Evolutionary conservation across 1,139 yeast species (phyloP).

Genomic region (Sugiyamaella neomexicana): DNA sequence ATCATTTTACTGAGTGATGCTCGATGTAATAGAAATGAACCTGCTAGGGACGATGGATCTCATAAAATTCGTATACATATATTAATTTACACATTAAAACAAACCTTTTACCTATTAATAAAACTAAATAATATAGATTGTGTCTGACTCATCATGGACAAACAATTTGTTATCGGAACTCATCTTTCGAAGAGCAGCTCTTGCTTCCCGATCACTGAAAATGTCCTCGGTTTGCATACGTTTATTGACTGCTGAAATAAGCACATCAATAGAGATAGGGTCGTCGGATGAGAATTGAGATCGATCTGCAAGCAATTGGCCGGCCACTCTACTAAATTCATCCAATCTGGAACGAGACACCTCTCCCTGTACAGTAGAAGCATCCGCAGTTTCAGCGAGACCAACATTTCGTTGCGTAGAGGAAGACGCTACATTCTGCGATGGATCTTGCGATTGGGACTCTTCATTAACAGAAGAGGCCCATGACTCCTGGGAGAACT

Average conservation of each 20-base stretch:
- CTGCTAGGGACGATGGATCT: neutral
- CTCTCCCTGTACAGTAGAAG: constrained; percentile 28
- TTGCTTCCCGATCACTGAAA: constrained; percentile 40
- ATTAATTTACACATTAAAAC: constrained; percentile 9
- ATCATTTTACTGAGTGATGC: no score
- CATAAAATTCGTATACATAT: neutral
- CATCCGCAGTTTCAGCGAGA: constrained; percentile 24
- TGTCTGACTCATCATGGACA: constrained; percentile 29
- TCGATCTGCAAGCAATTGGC: constrained; percentile 37
- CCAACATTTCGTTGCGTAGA: constrained; percentile 8
- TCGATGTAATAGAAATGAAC: neutral
- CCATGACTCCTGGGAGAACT: constrained; percentile 34
- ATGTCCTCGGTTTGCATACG: constrained; percentile 39
- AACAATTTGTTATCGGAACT: constrained; percentile 42
- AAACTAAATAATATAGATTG: constrained; percentile 29
- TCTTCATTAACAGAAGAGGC: constrained; percentile 24
- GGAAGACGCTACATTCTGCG: constrained; percentile 1
- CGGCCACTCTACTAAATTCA: constrained; percentile 37
- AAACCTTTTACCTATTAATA: neutral
- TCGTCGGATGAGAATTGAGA: constrained; percentile 37
- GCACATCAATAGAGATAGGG: constrained; percentile 29
- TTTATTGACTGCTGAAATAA: constrained; percentile 39
- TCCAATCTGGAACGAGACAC: constrained; percentile 39
- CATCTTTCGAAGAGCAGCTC: constrained; percentile 42
- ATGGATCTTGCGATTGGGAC: constrained; percentile 14